Evolutionary conservation across 805 yeast species (phyloP).

Genomic region (Teunomyces panamensis): DNA sequence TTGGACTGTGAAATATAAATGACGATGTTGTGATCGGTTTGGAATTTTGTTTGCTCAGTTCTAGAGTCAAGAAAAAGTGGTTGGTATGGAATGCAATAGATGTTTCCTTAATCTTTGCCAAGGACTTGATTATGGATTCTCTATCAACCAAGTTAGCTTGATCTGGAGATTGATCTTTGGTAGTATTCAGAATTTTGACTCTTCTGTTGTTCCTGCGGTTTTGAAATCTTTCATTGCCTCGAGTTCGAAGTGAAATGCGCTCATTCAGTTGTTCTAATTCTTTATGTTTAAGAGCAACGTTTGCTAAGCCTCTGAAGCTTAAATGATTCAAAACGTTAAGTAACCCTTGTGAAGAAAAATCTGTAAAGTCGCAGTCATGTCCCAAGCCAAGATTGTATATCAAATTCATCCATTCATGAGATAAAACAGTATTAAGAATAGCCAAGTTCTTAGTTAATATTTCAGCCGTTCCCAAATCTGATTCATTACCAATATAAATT

Average conservation of each 20-base stretch:
- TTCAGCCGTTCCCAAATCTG: conserved; percentile 8
- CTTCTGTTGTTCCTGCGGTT: background rate
- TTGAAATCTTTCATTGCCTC: background rate
- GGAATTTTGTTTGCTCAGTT: conserved; percentile 7
- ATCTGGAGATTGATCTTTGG: background rate
- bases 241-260: background rate
- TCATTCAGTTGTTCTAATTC: conserved; percentile 20
- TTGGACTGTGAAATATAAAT: conserved; percentile 20
- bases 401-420: conserved; percentile 51
- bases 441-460: conserved; percentile 36
- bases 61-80: conserved; percentile 8
- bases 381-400: conserved; percentile 46
- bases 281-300: conserved; percentile 31
- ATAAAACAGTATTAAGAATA: conserved; percentile 33
- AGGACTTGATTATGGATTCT: conserved; percentile 12
- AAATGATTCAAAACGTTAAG: conserved; percentile 41
- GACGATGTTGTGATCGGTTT: conserved; percentile 3
- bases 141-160: conserved; percentile 11
- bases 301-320: conserved; percentile 32
- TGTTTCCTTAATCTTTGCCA: conserved; percentile 15
- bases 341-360: conserved; percentile 30
- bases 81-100: conserved; percentile 18
- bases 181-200: background rate
- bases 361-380: conserved; percentile 46
- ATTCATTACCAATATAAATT: conserved; percentile 30